Percentiles rank a stretch among this genome's conserved stretches.
Evolutionary conservation across 257 asterid species (phyloP).

Genomic region (Scutellaria baicalensis): DNA sequence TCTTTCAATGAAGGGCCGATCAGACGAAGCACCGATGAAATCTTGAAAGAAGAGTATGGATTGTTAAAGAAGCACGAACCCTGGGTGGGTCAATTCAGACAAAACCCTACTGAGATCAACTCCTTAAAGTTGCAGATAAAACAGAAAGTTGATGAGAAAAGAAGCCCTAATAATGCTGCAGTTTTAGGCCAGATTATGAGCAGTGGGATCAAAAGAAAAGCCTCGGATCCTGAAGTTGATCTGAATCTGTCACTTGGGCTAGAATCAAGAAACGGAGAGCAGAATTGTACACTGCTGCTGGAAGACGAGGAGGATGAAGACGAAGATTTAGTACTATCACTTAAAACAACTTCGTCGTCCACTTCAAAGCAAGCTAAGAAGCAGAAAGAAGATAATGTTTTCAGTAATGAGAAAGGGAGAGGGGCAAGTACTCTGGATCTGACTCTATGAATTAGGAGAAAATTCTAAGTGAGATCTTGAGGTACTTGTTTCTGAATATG

Average conservation of each 20-base stretch:
- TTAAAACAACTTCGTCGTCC: constrained; percentile 21
- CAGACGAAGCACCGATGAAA: constrained; percentile 6
- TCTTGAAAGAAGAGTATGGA: constrained; percentile 11
- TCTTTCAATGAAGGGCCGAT: constrained; percentile 23
- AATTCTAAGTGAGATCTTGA: constrained; percentile 81
- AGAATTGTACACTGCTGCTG: neutral
- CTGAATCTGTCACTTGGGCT: constrained; percentile 55
- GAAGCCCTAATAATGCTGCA: neutral
- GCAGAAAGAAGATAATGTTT: constrained; percentile 20
- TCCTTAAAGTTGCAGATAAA: constrained; percentile 8
- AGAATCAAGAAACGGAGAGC: constrained; percentile 18
- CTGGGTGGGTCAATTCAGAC: constrained; percentile 15
- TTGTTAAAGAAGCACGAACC: constrained; percentile 16
- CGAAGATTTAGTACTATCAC: constrained; percentile 34
- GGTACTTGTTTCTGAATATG: constrained; percentile 44
- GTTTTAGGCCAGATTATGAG: neutral
- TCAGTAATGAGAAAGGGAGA: constrained; percentile 21
- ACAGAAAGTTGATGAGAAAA: neutral
- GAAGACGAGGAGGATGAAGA: constrained; percentile 13
- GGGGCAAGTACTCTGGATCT: constrained; percentile 91
- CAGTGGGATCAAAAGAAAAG: constrained; percentile 41
- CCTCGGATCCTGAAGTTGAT: constrained; percentile 26
- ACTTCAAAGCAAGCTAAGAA: constrained; percentile 27
- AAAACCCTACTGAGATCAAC: constrained; percentile 27
- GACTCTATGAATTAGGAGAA: constrained; percentile 73